Evolutionary conservation across 179 eudicot species (phyloP).

Genomic region (Pouteria campechiana): DNA sequence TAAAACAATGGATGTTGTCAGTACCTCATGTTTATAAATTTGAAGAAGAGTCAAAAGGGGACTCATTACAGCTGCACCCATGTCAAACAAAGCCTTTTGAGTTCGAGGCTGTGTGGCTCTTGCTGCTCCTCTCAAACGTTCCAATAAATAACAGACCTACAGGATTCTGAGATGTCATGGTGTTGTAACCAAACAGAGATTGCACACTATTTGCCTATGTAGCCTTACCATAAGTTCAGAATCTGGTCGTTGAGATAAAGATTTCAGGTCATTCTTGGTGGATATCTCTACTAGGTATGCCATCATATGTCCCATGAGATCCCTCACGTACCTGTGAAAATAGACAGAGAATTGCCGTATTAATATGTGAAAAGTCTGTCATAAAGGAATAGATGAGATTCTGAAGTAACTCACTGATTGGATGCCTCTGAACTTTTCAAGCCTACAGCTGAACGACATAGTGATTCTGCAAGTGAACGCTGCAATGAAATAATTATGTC

Average conservation of each 20-base stretch:
- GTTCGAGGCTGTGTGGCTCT: conserved; percentile 91
- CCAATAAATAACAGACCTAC: conserved; percentile 84
- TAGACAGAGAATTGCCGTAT: no score
- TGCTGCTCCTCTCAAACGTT: conserved; percentile 93
- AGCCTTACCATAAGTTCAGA: conserved; percentile 58
- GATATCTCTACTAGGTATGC: conserved; percentile 61
- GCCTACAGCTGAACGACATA: conserved; percentile 72
- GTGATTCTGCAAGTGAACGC: conserved; percentile 89
- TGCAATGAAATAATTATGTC: conserved; percentile 28
- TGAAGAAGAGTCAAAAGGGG: conserved; percentile 66
- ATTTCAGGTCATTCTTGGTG: conserved; percentile 55
- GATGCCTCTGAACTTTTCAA: conserved; percentile 47
- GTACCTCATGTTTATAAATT: conserved; percentile 87
- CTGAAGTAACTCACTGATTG: conserved; percentile 85
- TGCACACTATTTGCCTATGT: background rate
- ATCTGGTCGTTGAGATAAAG: conserved; percentile 72
- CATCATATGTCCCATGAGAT: conserved; percentile 57
- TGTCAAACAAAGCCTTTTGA: conserved; percentile 81
- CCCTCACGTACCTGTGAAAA: conserved; percentile 54
- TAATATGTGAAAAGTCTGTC: no score
- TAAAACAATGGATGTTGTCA: conserved; percentile 1
- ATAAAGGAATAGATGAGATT: no score
- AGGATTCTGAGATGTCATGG: conserved; percentile 6
- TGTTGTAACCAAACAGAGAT: background rate
- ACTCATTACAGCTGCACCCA: conserved; percentile 69